Conservation (phyloP, 805 yeast species). For the Candida peoriensis region DNA sequence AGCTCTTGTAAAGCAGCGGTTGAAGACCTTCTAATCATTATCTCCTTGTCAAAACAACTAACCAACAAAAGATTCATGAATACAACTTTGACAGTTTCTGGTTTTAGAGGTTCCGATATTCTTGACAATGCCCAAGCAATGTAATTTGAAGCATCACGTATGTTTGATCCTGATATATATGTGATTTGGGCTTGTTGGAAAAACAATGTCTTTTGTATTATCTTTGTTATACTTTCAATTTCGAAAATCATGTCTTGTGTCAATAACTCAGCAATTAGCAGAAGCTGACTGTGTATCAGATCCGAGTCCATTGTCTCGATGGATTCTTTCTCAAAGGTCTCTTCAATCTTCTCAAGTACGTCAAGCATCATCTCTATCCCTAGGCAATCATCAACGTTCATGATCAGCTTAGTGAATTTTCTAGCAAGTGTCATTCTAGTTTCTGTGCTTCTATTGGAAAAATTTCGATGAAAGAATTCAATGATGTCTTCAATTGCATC, state of each 20-base stretch:
- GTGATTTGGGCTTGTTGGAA: constrained; percentile 54
- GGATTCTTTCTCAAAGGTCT: constrained; percentile 25
- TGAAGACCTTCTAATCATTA: constrained; percentile 73
- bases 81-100: constrained; percentile 13
- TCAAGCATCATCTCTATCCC: constrained; percentile 37
- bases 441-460: constrained; percentile 45
- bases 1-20: constrained; percentile 85
- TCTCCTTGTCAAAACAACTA: constrained; percentile 66
- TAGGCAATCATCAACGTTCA: constrained; percentile 29
- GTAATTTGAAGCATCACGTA: constrained; percentile 83
- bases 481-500: constrained; percentile 42
- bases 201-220: constrained; percentile 44
- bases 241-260: constrained; percentile 11
- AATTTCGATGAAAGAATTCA: constrained; percentile 38
- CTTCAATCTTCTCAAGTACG: constrained; percentile 15
- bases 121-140: constrained; percentile 74
- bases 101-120: constrained; percentile 24
- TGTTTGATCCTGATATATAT: constrained; percentile 54
- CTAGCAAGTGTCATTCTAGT: constrained; percentile 66
- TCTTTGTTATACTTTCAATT: constrained; percentile 10
- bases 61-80: constrained; percentile 39
- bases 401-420: constrained; percentile 46
- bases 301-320: constrained; percentile 28
- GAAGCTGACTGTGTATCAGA: constrained; percentile 29
- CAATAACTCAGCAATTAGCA: constrained; percentile 30